Evolutionary conservation across 768 basidiomycete genomes (phyloP), one percentile per base, ranked within the genome.

Genomic region (Termitomyces sp.): DNA sequence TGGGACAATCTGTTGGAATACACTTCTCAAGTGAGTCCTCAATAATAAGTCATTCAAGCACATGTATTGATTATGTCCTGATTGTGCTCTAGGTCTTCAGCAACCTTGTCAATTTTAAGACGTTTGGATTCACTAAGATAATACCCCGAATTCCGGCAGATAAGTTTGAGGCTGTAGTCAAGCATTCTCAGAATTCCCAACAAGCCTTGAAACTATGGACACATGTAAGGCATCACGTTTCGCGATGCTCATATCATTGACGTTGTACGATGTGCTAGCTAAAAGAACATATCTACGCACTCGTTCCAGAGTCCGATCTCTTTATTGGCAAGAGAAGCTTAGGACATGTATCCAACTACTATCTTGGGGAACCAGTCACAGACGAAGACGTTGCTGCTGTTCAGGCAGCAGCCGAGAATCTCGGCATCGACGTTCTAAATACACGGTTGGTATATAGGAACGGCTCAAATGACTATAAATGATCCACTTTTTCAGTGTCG

Each of bases 91-190:
- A 81, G 80, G 80, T 81, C 15, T 65, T 88, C 59, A 82, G 81
- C 68, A 86, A 87, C 67, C 75, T 88, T 22, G 81, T 83, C 24
- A 93, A 93, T 72, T 93, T 86, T 73, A 90, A 84, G 69, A 81
- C 79, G 2, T 95, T 95, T 61, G 93, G 93, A 1, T 89, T 88
- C 67, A 90, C 89, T 45, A 95, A 95, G 75, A 88, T 95, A 63
- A 68, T 93, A 50, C 92, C 93, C 22, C 87, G 93, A 22, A 65
- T 90, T 48, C 65, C 83, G 2, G 66, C 77, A 24, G 78, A 75
- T 16, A 85, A 82, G 64, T 93, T 95, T 66, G 81, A 78, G 42
- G 77, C 76, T 6, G 83, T 89, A 36, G 76, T 93, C 18, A 70
- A 76, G 20, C 75, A 78, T 7, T 91, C 89, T n/a, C 73, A 75